Evolutionary conservation across 495 filamentous ascomycete species (phyloP).

Genomic region (Aspergillus incahuasiensis): DNA sequence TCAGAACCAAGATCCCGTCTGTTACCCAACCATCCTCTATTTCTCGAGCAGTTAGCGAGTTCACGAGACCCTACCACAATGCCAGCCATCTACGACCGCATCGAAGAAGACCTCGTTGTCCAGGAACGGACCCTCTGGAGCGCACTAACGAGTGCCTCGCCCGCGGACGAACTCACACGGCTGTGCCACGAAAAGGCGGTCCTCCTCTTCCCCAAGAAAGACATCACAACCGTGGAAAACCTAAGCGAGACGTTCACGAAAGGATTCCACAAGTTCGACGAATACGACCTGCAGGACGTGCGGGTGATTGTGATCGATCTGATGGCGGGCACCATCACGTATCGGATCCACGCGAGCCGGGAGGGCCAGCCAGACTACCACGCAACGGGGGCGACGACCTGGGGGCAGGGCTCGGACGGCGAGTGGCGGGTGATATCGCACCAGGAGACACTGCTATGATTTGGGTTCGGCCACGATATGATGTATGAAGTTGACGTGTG

Average conservation of each 20-base stretch:
- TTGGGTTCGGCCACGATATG: neutral
- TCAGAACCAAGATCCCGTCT: neutral
- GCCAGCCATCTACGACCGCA: constrained; percentile 43
- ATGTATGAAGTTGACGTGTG: neutral
- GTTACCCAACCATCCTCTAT: neutral
- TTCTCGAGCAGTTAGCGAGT: too few relatives aligned
- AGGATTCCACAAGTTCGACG: constrained; percentile 43
- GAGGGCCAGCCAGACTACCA: neutral
- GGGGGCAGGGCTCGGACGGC: constrained; percentile 43
- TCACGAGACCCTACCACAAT: constrained; percentile 11
- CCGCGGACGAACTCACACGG: constrained; percentile 22
- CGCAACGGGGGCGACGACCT: constrained; percentile 32
- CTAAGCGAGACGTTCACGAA: constrained; percentile 28
- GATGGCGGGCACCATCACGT: constrained; percentile 42
- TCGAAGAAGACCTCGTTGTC: constrained; percentile 36
- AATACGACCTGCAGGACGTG: constrained; percentile 36
- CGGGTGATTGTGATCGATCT: constrained; percentile 41
- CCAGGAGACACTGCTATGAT: constrained; percentile 35
- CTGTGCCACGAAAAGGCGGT: constrained; percentile 34
- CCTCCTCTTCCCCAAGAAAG: constrained; percentile 37
- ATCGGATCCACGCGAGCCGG: constrained; percentile 15
- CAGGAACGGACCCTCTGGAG: constrained; percentile 40
- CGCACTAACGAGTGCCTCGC: neutral
- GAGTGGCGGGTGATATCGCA: constrained; percentile 40
- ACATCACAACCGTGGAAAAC: constrained; percentile 32